Evolutionary conservation across 225 moss, liverwort and hornwort genomes (phyloP), one percentile per base, ranked within the genome.

Genomic region (Thuidium tamariscinum): DNA sequence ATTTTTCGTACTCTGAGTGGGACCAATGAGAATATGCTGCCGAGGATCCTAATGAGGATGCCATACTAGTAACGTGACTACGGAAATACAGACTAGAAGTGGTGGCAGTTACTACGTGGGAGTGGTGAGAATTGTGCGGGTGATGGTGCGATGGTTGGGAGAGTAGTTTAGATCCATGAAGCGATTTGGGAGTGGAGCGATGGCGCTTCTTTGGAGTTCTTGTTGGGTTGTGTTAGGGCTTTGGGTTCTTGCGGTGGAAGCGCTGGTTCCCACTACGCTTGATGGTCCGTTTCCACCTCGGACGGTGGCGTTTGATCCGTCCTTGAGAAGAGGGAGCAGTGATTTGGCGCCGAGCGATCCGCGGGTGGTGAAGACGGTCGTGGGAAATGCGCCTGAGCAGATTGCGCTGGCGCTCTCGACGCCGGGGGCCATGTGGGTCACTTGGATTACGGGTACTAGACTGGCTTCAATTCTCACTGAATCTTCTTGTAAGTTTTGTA

Each of bases 341-440:
- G 98, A 99, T 79, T 86, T 99, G 88, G 80, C 79, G 55, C 89
- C 80, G 4, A 86, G 90, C 18, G 91, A 99, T 86, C 90, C 93
- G 8, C 95, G 95, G 60, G 93, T 99, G 52, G 89, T 83, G 78
- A 94, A 96, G 91, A 89, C 64, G 26, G 96, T 89, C 54, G 77
- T 82, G 11, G 95, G 92, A 34, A 80, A 92, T 90, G 89, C 88
- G 16, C 98, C 97, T 9, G 98, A 99, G 83, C 97, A 99, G 91
- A 94, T 97, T 77, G 91, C 93, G 13, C 79, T 99, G 89, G 96
- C 97, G 20, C 92, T 96, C 41, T 97, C 98, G 30, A 92, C 93
- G 41, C 95, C 97, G 25, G 95, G 94, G 88, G 92, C 96, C 57
- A 91, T 97, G 91, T 97, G 97, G 93, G 67, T 99, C 87, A 88